Conservation (phyloP, 345 rosid genomes). For the Brassica rapa region DNA sequence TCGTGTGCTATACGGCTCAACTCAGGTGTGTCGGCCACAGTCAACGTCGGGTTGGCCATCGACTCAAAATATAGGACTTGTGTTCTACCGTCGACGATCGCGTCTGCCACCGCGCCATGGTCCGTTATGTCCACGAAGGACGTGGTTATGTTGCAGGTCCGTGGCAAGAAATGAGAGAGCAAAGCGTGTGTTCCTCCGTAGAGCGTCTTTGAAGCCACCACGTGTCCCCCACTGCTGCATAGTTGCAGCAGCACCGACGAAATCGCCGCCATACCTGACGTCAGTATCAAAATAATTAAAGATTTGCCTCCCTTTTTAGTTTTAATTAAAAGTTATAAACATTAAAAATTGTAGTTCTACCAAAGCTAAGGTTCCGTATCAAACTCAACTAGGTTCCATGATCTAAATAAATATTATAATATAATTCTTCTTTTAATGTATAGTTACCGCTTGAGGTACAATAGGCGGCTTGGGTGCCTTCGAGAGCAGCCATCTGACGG, state of each 20-base stretch:
- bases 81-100: conserved; percentile 67
- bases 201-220: conserved; percentile 75
- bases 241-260: conserved; percentile 86
- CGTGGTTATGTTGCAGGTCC: conserved; percentile 83
- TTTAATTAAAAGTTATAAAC: neutral
- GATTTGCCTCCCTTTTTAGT: neutral
- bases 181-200: conserved; percentile 97
- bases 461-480: conserved; percentile 96
- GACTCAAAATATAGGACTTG: conserved; percentile 86
- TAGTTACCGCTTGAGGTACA: conserved; percentile 88
- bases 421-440: neutral
- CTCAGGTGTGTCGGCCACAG: conserved; percentile 75
- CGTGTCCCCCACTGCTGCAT: conserved; percentile 94
- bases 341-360: neutral
- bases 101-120: conserved; percentile 54
- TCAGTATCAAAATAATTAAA: neutral
- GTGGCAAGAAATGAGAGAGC: conserved; percentile 75
- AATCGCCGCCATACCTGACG: conserved; percentile 92
- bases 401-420: neutral
- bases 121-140: conserved; percentile 76
- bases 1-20: conserved; percentile 83
- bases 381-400: conserved; percentile 1
- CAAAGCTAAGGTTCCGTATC: conserved; percentile 9
- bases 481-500: conserved; percentile 98
- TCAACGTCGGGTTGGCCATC: conserved; percentile 77